A percentile compares a stretch with the other conserved stretches of the same genome.
These are phyloP conservation scores for Pichia terricola DNA, from an alignment of 1,139 yeast genomes.

Conservation along the genomic window DNA sequence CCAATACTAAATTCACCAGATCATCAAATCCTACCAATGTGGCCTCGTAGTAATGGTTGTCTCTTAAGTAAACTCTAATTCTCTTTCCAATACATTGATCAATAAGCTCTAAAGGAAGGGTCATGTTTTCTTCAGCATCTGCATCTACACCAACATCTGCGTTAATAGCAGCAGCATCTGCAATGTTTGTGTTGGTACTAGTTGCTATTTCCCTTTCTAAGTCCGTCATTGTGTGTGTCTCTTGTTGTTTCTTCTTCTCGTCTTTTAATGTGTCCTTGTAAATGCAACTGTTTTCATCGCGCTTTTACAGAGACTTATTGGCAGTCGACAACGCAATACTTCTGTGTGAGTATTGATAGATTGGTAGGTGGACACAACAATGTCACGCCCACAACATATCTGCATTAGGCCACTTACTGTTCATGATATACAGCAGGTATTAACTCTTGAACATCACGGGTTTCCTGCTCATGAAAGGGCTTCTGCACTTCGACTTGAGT, in stretches of 20 bases:
- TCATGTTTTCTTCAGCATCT: slow-evolving; percentile 8
- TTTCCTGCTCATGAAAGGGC: slow-evolving; percentile 66
- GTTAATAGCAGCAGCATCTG: background rate
- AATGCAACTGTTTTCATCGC: too few species aligned
- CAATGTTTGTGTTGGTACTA: background rate
- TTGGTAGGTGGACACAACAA: slow-evolving; percentile 3
- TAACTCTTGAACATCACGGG: slow-evolving; percentile 55
- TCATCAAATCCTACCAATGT: slow-evolving; percentile 89
- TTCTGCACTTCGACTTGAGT: slow-evolving; percentile 49
- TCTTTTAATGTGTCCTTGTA: too few species aligned
- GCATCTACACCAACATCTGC: background rate
- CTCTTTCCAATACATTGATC: slow-evolving; percentile 80
- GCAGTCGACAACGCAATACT: too few species aligned
- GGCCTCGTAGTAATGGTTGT: slow-evolving; percentile 74
- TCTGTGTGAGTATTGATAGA: too few species aligned
- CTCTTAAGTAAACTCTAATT: slow-evolving; percentile 70
- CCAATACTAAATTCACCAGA: slow-evolving; percentile 84
- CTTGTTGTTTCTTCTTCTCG: too few species aligned
- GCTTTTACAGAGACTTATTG: too few species aligned
- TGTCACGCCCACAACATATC: slow-evolving; percentile 44
- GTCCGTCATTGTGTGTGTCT: too few species aligned
- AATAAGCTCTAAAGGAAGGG: slow-evolving; percentile 70
- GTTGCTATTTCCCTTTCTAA: too few species aligned
- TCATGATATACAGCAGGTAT: slow-evolving; percentile 56
- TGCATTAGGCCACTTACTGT: slow-evolving; percentile 75